Evolutionary conservation across 2,329 filamentous ascomycete genomes (phyloP), one percentile per base, ranked within the genome.

Genomic region (Dactylellina cionopaga): DNA sequence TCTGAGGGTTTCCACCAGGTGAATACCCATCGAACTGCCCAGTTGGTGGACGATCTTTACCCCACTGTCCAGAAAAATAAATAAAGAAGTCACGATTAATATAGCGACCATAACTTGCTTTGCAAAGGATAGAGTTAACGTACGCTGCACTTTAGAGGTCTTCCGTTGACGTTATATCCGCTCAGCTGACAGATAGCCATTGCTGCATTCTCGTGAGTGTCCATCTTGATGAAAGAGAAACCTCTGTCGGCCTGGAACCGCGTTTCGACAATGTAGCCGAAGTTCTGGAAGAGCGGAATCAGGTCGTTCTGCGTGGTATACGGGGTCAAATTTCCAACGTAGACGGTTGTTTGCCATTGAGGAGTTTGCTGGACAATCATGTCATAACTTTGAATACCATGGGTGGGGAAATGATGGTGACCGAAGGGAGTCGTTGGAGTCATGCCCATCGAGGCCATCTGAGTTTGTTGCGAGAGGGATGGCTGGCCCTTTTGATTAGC

Each of bases 401-500:
- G 92, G 35, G 95, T 96, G 6, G 95, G 95, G 84, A 98, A 99
- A 80, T 98, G 94, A 80, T 99, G 95, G 80, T 96, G 93, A 31
- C 94, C 95, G 79, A 93, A 99, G 10, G 94, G 92, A 47, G 93
- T 97, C 27, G 94, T 96, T 3, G 95, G 95, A 24, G 94, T 96
- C 90, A 99, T 93, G 80, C 95, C 95, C 92, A 98, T 96, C 69
- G 92, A 90, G 74, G 90, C 90, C 92, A 99, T 95, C 35, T 92
- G 92, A 82, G 96, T 92, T 83, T 98, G 95, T 83, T 99, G 94
- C 51, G 93, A 92, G 81, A 98, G 97, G 1, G 95, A 98, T 64
- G 95, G 95, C 80, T 99, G 95, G n/a, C 95, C 95, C 85, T 99
- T 99, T 80, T 99, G 95, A 84, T 99, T 99, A 73, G 95, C 95